Evolutionary conservation across 164 flowering plant genomes (phyloP).

Genomic region (Piper longum): DNA sequence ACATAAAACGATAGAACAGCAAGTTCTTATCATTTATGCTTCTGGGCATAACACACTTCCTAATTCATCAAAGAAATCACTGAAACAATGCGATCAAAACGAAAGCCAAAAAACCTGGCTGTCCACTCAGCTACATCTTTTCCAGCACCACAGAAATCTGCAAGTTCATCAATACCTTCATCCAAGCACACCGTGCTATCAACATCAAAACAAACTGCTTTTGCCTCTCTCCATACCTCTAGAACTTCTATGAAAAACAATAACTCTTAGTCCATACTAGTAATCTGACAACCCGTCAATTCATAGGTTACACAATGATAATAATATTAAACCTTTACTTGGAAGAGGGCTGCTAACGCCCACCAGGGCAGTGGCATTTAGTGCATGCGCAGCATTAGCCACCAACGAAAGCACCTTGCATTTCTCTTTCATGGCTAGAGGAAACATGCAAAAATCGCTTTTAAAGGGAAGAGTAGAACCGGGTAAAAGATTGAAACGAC

Average conservation of each 20-base stretch:
- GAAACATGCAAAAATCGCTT: constrained; percentile 6
- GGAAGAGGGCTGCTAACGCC: constrained; percentile 29
- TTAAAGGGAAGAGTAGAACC: constrained; percentile 7
- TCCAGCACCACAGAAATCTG: constrained; percentile 98
- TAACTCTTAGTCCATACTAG: too few relatives aligned
- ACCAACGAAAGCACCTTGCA: constrained; percentile 15
- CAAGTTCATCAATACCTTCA: constrained; percentile 98
- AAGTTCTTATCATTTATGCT: background rate
- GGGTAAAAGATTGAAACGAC: constrained; percentile 5
- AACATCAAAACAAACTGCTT: constrained; percentile 97
- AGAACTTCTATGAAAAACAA: constrained; percentile 36
- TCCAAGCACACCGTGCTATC: constrained; percentile 97
- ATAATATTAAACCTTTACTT: constrained; percentile 27
- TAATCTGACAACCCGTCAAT: too few relatives aligned
- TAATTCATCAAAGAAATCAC: background rate
- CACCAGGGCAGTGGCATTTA: constrained; percentile 11
- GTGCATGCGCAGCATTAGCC: constrained; percentile 29
- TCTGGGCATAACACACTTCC: background rate
- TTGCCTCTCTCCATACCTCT: constrained; percentile 49
- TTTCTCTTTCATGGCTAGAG: constrained; percentile 15
- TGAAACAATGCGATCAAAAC: background rate
- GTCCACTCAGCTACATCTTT: constrained; percentile 99
- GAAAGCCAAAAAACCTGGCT: constrained; percentile 37
- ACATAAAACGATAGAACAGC: background rate
- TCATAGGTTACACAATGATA: too few relatives aligned